phyloP scores from a whole-genome alignment of 1,284 basidiomycete genomes.

The Ustilago loliicola region DNA sequence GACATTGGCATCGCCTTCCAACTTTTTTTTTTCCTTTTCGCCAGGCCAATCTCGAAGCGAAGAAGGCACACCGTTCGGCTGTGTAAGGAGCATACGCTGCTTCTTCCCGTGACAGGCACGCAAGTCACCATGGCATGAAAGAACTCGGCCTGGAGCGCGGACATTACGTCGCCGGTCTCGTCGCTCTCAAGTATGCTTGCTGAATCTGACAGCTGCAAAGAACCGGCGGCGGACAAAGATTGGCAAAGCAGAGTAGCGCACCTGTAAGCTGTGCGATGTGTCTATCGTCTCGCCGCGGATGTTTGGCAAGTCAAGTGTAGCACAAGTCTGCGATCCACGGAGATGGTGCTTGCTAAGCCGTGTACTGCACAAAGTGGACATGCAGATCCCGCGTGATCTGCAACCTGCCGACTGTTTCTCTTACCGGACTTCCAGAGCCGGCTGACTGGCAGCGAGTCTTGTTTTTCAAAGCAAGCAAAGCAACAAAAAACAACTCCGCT shows the following conservation, averaged over 20 bases:
- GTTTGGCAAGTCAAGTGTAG: neutral
- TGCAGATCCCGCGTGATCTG: constrained; percentile 2
- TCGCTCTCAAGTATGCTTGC: too few relatives aligned
- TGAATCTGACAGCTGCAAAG: too few relatives aligned
- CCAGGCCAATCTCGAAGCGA: too few relatives aligned
- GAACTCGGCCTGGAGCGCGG: neutral
- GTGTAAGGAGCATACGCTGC: too few relatives aligned
- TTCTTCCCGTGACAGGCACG: too few relatives aligned
- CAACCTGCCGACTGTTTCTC: neutral
- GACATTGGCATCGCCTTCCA: too few relatives aligned
- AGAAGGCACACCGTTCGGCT: too few relatives aligned
- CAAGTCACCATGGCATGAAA: too few relatives aligned
- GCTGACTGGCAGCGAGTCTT: neutral
- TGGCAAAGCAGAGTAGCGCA: neutral
- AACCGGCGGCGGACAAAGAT: neutral
- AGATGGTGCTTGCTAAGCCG: neutral
- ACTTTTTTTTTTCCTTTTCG: too few relatives aligned
- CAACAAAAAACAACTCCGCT: neutral
- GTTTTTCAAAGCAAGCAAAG: too few relatives aligned
- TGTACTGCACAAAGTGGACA: neutral
- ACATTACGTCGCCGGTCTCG: neutral
- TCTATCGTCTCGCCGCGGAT: neutral
- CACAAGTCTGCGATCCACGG: neutral
- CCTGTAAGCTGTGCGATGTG: neutral
- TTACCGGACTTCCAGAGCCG: neutral